Base-by-base conservation (phyloP, 73 alveolate species). In the Durusdinium trenchii region DNA sequence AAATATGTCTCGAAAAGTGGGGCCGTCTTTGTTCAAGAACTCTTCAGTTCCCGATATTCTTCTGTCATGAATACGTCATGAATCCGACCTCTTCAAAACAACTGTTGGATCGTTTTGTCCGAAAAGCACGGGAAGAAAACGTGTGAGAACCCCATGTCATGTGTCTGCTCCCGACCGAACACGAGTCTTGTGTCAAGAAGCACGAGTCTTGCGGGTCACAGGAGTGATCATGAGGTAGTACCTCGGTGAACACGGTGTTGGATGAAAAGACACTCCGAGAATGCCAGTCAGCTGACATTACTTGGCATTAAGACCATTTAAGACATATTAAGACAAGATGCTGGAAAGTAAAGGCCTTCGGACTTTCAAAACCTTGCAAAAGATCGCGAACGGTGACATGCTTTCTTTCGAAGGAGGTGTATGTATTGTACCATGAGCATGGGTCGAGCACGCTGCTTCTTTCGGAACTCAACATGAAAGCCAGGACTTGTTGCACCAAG, bases 341-440 rank as follows among this genome's bases (percentile, higher is more conserved):
- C 99, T 93, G 99, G 67, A 93, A 93, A 35, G 99, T 93, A 67
- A 93, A 93, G 82, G 99, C 99, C 28, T 75, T 62, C 3, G 99
- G 99, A 67, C 99, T 93, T 16, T 73, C 50, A 43, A 93, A 93
- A 38, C 99, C 99, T 75, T 32, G 51, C 62, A 0, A 71, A 14
- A 1, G 92, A 6, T 7, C 26, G 32, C 23, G 2, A 0, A 20
- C 50, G 6, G 50, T 76, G 47, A 32, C n/a, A 16, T 9, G 42
- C 42, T 64, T 64, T 18, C 42, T 16, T 57, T 16, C 12, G 23
- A 57, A 16, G 23, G 69, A 57, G 23, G 69, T 57, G 69, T 16
- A 57, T 16, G 32, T 57, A 57, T 32, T 60, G 0, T 60, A 23
- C 0, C 73, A 60, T 60, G 30, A 23, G 30, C 73, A 60, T 60